Evolutionary conservation across 2,329 filamentous ascomycete species (phyloP).

Genomic region (Penicillium sp.): DNA sequence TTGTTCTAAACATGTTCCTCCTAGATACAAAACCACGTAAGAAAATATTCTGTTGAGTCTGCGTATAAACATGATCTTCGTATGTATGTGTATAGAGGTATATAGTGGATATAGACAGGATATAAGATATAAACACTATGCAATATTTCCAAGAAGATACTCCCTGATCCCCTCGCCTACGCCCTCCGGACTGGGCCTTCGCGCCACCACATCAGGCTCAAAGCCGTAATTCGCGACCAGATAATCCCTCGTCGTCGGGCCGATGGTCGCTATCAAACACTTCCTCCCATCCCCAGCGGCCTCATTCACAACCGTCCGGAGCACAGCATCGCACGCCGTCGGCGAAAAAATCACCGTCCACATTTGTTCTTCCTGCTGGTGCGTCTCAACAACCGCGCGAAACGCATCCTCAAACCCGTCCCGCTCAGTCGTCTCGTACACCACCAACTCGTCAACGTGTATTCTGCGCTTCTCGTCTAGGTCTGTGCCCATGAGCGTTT

Average conservation of each 20-base stretch:
- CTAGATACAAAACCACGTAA: background rate
- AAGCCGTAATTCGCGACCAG: conserved; percentile 47
- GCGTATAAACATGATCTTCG: too few relatives aligned
- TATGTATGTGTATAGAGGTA: background rate
- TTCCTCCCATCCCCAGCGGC: conserved; percentile 29
- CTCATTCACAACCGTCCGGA: conserved; percentile 47
- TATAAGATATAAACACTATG: background rate
- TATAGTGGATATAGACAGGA: background rate
- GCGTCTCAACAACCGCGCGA: conserved; percentile 42
- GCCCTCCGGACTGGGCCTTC: conserved; percentile 76
- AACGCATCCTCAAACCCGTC: conserved; percentile 71
- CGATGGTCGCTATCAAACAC: conserved; percentile 74
- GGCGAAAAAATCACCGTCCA: conserved; percentile 55
- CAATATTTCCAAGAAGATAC: conserved; percentile 35
- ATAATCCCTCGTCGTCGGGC: conserved; percentile 82
- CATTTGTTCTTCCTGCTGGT: conserved; percentile 11
- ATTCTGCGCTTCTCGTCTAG: conserved; percentile 54
- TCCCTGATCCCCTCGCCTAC: conserved; percentile 63
- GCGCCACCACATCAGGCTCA: conserved; percentile 61
- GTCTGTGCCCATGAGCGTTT: conserved; percentile 59
- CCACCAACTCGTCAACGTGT: conserved; percentile 69
- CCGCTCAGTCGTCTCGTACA: conserved; percentile 86
- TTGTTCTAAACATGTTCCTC: too few relatives aligned
- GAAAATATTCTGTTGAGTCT: too few relatives aligned
- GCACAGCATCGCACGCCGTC: conserved; percentile 59